These are phyloP conservation scores for Zygosaccharomyces siamensis DNA, from an alignment of 805 yeast species.

Conservation along the genomic window DNA sequence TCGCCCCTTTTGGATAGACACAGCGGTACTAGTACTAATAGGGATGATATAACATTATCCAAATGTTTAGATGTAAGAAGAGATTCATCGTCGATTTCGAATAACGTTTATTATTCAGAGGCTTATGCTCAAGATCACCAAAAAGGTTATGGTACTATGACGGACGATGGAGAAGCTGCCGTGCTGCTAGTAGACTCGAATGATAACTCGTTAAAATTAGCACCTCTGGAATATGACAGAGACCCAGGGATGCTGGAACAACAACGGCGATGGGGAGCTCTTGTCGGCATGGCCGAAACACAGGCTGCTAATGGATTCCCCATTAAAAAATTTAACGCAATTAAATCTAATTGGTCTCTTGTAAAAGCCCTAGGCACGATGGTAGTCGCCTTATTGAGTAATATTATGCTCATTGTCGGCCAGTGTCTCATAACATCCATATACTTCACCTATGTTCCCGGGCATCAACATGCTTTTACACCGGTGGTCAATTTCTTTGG, in stretches of 20 bases:
- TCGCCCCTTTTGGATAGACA: neutral
- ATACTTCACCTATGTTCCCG: constrained; percentile 40
- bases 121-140: constrained; percentile 16
- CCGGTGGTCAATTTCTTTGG: constrained; percentile 34
- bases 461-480: constrained; percentile 32
- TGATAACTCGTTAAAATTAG: constrained; percentile 23
- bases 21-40: constrained; percentile 8
- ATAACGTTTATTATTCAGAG: constrained; percentile 29
- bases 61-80: constrained; percentile 37
- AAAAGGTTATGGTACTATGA: constrained; percentile 9
- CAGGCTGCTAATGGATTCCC: constrained; percentile 1
- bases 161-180: constrained; percentile 11
- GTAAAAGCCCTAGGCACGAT: constrained; percentile 12
- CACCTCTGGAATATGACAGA: constrained; percentile 15
- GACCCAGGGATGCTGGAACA: constrained; percentile 1
- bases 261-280: constrained; percentile 4
- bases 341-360: constrained; percentile 10
- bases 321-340: constrained; percentile 8
- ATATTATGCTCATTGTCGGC: constrained; percentile 19
- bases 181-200: constrained; percentile 20
- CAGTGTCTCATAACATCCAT: constrained; percentile 32
- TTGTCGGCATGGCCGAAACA: constrained; percentile 2
- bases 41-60: constrained; percentile 35
- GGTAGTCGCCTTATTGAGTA: constrained; percentile 16
- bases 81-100: constrained; percentile 33